Conservation (phyloP, 192 early-diverging fungal genomes). For the Glomus cerebriforme region DNA sequence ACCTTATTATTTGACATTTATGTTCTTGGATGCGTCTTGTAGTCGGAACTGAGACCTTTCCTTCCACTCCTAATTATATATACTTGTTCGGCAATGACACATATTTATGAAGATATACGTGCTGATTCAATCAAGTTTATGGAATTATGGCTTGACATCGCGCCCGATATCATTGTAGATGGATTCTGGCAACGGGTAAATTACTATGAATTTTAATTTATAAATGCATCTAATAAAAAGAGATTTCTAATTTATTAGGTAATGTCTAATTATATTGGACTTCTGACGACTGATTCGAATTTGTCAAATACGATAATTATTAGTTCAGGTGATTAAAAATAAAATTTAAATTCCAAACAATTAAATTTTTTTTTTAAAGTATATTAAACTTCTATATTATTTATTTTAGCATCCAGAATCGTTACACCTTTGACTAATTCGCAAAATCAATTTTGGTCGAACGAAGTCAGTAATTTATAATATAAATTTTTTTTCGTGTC, state of each 20-base stretch:
- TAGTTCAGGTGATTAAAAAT: not conserved
- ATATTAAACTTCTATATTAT: not conserved
- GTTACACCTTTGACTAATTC: not conserved
- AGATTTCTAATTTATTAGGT: conserved; percentile 47
- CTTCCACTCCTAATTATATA: conserved; percentile 75
- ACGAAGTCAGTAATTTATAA: not conserved
- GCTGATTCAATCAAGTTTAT: conserved; percentile 78
- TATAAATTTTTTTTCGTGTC: not conserved
- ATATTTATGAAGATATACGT: conserved; percentile 86
- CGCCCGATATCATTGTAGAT: conserved; percentile 62
- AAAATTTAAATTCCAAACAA: not conserved
- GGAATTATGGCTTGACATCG: conserved; percentile 67
- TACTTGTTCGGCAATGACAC: conserved; percentile 85
- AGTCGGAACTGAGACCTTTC: conserved; percentile 75
- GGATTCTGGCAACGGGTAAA: conserved; percentile 69
- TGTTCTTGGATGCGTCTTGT: not conserved
- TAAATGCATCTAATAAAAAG: conserved; percentile 36
- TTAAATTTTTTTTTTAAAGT: not conserved
- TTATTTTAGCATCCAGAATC: not conserved
- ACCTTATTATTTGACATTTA: not conserved
- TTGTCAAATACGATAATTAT: conserved; percentile 35
- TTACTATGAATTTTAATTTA: not conserved
- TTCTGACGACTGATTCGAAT: conserved; percentile 60
- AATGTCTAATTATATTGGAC: conserved; percentile 62
- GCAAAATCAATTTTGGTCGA: conserved; percentile 3